Conservation (phyloP, 2,329 filamentous ascomycete species). For the Stagonosporopsis cucurbitacearum region DNA sequence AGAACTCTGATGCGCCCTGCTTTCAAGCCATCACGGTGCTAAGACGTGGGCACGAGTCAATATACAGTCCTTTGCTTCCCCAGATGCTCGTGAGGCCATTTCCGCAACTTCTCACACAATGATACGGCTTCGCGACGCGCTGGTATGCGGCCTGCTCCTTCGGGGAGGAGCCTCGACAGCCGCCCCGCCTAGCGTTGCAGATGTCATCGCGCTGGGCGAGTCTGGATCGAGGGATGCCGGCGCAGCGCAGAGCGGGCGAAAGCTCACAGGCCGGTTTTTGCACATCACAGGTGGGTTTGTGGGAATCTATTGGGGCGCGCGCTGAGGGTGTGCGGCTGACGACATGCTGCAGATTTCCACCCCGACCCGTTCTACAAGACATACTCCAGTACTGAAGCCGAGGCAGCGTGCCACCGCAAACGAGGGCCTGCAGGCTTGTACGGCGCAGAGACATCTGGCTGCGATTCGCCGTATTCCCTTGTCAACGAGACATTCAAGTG, state of each 20-base stretch:
- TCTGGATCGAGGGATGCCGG: conserved; percentile 17
- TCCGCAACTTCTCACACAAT: conserved; percentile 20
- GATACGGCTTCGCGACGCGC: conserved; percentile 32
- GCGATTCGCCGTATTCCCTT: conserved; percentile 81
- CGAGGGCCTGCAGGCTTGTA: conserved; percentile 79
- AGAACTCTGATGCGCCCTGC: conserved; percentile 15
- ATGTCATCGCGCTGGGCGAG: conserved; percentile 18
- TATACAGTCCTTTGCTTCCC: conserved; percentile 25
- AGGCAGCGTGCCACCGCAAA: conserved; percentile 78
- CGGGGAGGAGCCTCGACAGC: conserved; percentile 30
- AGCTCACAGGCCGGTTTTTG: conserved; percentile 72
- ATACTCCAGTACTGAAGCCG: conserved; percentile 73
- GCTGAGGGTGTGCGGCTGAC: conserved; percentile 9
- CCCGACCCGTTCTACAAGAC: conserved; percentile 86
- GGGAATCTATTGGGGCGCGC: conserved; percentile 2
- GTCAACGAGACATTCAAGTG: conserved; percentile 90
- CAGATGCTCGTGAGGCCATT: conserved; percentile 13
- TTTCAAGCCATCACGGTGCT: conserved; percentile 32
- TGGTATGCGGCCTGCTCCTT: conserved; percentile 39
- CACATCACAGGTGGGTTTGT: conserved; percentile 79
- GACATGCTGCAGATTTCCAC: conserved; percentile 75
- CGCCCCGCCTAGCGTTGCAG: conserved; percentile 35
- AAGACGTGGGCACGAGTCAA: conserved; percentile 11
- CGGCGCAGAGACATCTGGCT: conserved; percentile 85
- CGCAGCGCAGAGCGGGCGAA: conserved; percentile 26